Percentiles rank a stretch among this genome's conserved stretches.
Conservation (phyloP, 805 yeast species). For the Barnettozyma sucrosica region DNA sequence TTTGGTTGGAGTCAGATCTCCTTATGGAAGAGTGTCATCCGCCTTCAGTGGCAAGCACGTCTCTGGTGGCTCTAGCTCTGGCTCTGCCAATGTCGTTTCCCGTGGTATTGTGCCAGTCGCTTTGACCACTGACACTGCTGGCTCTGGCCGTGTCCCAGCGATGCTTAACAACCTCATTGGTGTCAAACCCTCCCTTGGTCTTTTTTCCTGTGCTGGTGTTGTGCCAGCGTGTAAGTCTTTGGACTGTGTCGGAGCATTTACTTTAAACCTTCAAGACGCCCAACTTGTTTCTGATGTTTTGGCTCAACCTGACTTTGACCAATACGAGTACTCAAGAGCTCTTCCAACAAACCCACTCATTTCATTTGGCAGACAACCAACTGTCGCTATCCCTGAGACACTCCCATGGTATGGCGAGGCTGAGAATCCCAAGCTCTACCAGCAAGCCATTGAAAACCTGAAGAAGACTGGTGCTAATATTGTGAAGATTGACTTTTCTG, state of each 20-base stretch:
- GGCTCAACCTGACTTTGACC: constrained; percentile 60
- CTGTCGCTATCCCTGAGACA: constrained; percentile 69
- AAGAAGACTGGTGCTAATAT: constrained; percentile 52
- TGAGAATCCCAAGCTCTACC: constrained; percentile 67
- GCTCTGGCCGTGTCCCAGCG: constrained; percentile 97
- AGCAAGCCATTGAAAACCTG: constrained; percentile 52
- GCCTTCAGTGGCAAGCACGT: constrained; percentile 75
- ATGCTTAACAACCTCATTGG: constrained; percentile 89
- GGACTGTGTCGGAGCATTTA: constrained; percentile 86
- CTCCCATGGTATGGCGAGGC: constrained; percentile 77
- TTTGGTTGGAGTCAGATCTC: constrained; percentile 89
- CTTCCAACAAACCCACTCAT: constrained; percentile 62
- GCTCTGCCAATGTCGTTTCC: constrained; percentile 89
- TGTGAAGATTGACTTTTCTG: constrained; percentile 62
- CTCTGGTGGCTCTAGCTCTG: constrained; percentile 94
- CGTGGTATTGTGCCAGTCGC: constrained; percentile 86
- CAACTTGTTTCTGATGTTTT: constrained; percentile 66
- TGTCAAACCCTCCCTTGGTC: constrained; percentile 87
- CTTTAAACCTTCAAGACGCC: constrained; percentile 76
- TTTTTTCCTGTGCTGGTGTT: constrained; percentile 83
- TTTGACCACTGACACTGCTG: constrained; percentile 96
- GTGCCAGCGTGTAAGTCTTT: constrained; percentile 95
- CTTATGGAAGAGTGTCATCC: constrained; percentile 85
- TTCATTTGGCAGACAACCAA: constrained; percentile 53
- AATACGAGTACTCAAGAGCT: constrained; percentile 76